Conservation (phyloP, 495 filamentous ascomycete species). For the Cudoniella acicularis region DNA sequence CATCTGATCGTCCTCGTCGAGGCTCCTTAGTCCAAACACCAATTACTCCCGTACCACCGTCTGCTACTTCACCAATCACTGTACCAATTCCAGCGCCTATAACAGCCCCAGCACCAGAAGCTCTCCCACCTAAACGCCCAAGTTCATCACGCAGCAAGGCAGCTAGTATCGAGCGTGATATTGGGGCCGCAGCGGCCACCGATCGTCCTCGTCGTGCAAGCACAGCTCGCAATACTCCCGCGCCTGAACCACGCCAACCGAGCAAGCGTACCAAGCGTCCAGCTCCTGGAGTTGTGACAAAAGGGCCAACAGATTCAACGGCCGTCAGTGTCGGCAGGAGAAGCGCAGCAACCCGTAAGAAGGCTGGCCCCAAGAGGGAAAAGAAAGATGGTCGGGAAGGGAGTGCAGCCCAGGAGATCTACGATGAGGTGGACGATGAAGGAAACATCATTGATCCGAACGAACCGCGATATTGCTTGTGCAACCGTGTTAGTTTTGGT, state of each 20-base stretch:
- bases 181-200: slow-evolving; percentile 32
- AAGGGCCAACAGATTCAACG: slow-evolving; percentile 65
- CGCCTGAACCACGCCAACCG: slow-evolving; percentile 23
- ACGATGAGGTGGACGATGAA: slow-evolving; percentile 56
- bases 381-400: slow-evolving; percentile 35
- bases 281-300: slow-evolving; percentile 70
- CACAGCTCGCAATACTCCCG: slow-evolving; percentile 54
- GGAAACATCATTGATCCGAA: slow-evolving; percentile 80
- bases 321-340: slow-evolving; percentile 75
- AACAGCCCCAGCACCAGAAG: slow-evolving; percentile 9
- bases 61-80: neutral
- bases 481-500: slow-evolving; percentile 87
- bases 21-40: slow-evolving; percentile 7
- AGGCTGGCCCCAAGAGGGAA: slow-evolving; percentile 49
- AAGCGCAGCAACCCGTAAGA: slow-evolving; percentile 71
- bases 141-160: slow-evolving; percentile 47
- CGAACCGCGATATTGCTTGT: slow-evolving; percentile 87
- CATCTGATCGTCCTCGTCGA: slow-evolving; percentile 14
- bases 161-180: slow-evolving; percentile 43
- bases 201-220: slow-evolving; percentile 53
- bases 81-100: neutral
- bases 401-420: slow-evolving; percentile 39
- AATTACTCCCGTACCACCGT: neutral
- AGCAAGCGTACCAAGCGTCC: slow-evolving; percentile 59
- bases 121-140: slow-evolving; percentile 17